These are phyloP conservation scores for Cladosporium sp. DNA, from an alignment of 2,329 filamentous ascomycete species.

Conservation along the genomic window DNA sequence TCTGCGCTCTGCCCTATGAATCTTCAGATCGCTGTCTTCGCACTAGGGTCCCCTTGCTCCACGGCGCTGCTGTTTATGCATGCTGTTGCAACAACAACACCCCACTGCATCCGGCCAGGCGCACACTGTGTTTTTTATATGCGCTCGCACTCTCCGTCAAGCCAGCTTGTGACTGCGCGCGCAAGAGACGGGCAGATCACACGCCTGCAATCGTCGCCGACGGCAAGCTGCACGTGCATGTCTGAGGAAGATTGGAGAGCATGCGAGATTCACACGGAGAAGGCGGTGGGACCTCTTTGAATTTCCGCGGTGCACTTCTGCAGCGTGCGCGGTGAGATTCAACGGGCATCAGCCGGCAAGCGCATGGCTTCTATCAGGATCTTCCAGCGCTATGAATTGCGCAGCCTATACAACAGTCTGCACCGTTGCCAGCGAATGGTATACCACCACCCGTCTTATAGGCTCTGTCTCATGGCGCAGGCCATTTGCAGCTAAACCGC, in stretches of 20 bases:
- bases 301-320: constrained; percentile 6
- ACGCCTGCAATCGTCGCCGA: background rate
- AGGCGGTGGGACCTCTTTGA: constrained; percentile 4
- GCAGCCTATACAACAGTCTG: constrained; percentile 7
- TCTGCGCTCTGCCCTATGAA: background rate
- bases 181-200: background rate
- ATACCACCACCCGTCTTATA: background rate
- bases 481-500: background rate
- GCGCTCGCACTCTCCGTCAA: background rate
- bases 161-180: background rate
- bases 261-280: background rate
- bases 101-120: no score
- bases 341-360: background rate
- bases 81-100: no score
- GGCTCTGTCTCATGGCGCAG: background rate
- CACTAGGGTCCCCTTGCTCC: background rate
- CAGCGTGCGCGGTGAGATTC: background rate
- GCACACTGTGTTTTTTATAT: no score
- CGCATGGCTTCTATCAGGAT: constrained; percentile 1
- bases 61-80: background rate
- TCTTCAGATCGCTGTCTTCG: background rate
- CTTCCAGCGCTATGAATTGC: constrained; percentile 7
- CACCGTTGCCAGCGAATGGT: constrained; percentile 4
- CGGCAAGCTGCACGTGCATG: background rate
- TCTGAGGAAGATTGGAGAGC: background rate